A percentile compares a stretch with the other conserved stretches of the same genome.
Conservation (phyloP, 768 basidiomycete genomes). For the Boletus pseudo-olivaceus region DNA sequence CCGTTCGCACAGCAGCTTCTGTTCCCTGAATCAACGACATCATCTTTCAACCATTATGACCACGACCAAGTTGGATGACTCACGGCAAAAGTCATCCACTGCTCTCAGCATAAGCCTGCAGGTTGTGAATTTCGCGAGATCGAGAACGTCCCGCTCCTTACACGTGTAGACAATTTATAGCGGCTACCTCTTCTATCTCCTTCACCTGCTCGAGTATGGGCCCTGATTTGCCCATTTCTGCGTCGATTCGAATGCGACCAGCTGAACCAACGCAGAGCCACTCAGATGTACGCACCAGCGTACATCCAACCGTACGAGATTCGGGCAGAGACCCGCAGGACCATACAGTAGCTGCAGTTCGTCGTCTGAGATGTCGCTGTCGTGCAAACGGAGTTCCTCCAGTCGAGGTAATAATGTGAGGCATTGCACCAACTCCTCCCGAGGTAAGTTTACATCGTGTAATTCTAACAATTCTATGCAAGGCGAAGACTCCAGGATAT, state of each 20-base stretch:
- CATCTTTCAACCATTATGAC: neutral
- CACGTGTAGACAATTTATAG: constrained; percentile 58
- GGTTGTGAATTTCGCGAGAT: constrained; percentile 43
- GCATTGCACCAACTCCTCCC: constrained; percentile 35
- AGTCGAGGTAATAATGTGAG: constrained; percentile 38
- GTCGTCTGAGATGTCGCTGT: constrained; percentile 52
- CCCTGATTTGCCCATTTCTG: neutral
- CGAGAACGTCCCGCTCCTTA: constrained; percentile 51
- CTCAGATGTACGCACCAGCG: constrained; percentile 58
- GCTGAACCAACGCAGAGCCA: constrained; percentile 46
- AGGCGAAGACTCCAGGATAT: constrained; percentile 30
- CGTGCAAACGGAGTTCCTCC: constrained; percentile 51
- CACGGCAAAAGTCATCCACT: constrained; percentile 52
- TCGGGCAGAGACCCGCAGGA: constrained; percentile 42
- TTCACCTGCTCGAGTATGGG: constrained; percentile 9
- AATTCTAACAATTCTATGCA: constrained; percentile 44
- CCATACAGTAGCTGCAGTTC: constrained; percentile 39
- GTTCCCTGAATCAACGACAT: constrained; percentile 30
- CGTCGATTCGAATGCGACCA: constrained; percentile 39
- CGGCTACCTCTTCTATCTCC: constrained; percentile 43
- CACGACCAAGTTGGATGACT: constrained; percentile 24
- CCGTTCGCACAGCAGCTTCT: constrained; percentile 54
- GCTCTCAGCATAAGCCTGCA: constrained; percentile 45
- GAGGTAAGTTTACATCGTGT: constrained; percentile 45
- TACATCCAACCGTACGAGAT: constrained; percentile 47